Evolutionary conservation across 2,329 filamentous ascomycete species (phyloP).

Genomic region (Hypoxylon sp.): DNA sequence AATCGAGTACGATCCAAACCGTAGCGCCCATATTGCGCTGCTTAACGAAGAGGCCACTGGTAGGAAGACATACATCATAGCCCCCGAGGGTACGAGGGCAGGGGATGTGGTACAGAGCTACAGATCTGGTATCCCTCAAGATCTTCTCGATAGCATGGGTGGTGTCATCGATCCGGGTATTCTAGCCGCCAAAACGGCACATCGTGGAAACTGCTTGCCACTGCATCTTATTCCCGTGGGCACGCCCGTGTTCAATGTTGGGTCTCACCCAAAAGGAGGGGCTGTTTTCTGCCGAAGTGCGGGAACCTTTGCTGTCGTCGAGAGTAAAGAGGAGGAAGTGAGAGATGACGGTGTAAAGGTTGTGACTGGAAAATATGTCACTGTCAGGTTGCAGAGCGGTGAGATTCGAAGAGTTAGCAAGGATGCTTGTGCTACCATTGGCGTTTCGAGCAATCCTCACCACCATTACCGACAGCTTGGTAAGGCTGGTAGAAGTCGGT

Average conservation of each 20-base stretch:
- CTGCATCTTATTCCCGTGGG: constrained; percentile 96
- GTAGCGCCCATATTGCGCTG: constrained; percentile 93
- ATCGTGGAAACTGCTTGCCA: constrained; percentile 94
- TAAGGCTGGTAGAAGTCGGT: constrained; percentile 93
- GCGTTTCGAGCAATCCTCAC: constrained; percentile 92
- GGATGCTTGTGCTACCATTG: constrained; percentile 94
- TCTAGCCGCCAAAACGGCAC: constrained; percentile 92
- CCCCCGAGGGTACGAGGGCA: constrained; percentile 92
- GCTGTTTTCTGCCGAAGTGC: constrained; percentile 96
- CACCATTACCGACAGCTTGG: constrained; percentile 92
- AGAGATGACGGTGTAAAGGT: constrained; percentile 71
- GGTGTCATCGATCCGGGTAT: constrained; percentile 95
- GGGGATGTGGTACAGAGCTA: constrained; percentile 96
- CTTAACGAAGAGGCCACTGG: constrained; percentile 81
- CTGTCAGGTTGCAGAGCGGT: constrained; percentile 89
- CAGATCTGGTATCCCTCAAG: constrained; percentile 86
- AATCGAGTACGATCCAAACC: constrained; percentile 95
- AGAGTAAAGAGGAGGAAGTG: constrained; percentile 87
- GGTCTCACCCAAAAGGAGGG: constrained; percentile 78
- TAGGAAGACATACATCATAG: constrained; percentile 90
- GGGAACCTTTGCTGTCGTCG: constrained; percentile 89
- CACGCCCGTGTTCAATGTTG: constrained; percentile 93
- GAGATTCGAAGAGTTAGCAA: constrained; percentile 91
- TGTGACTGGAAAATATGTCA: constrained; percentile 83
- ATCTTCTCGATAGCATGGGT: constrained; percentile 92